phyloP scores from a whole-genome alignment of 2,329 filamentous ascomycete species.

The Pseudogymnoascus sp. region DNA sequence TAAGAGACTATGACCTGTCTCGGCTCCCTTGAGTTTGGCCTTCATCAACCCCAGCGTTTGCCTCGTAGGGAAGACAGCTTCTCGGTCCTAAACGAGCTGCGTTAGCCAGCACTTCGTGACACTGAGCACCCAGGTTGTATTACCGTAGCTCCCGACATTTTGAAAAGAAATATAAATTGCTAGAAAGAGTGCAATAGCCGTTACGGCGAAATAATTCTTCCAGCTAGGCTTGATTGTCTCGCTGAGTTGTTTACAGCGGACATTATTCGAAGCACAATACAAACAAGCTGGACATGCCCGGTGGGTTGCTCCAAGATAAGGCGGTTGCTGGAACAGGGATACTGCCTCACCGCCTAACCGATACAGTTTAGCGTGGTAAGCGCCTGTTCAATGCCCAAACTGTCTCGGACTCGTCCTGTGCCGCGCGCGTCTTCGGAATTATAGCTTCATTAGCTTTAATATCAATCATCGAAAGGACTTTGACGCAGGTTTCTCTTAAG shows the following conservation, averaged over 20 bases:
- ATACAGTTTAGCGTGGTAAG: neutral
- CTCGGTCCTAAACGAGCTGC: conserved; percentile 59
- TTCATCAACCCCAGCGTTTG: conserved; percentile 98
- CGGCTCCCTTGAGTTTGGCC: conserved; percentile 88
- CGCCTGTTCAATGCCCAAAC: conserved; percentile 4
- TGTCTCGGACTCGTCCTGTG: neutral
- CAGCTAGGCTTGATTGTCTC: neutral
- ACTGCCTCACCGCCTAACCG: neutral
- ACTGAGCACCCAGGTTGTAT: conserved; percentile 15
- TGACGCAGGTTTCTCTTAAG: neutral
- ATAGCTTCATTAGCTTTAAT: conserved; percentile 7
- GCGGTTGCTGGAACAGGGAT: conserved; percentile 3
- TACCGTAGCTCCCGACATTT: conserved; percentile 47
- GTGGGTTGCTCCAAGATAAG: conserved; percentile 4
- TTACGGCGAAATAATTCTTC: neutral
- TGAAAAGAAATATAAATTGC: conserved; percentile 17
- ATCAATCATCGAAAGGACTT: neutral
- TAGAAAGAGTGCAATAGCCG: neutral
- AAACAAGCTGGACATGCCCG: neutral
- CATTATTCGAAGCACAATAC: conserved; percentile 2
- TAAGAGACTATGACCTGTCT: conserved; percentile 84
- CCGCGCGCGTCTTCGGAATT: neutral
- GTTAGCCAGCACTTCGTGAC: conserved; percentile 1
- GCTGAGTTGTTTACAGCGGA: conserved; percentile 6
- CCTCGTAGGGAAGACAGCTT: conserved; percentile 94